These are phyloP conservation scores for Periconia macrospinosa DNA, from an alignment of 2,329 filamentous ascomycete species.

Conservation along the genomic window DNA sequence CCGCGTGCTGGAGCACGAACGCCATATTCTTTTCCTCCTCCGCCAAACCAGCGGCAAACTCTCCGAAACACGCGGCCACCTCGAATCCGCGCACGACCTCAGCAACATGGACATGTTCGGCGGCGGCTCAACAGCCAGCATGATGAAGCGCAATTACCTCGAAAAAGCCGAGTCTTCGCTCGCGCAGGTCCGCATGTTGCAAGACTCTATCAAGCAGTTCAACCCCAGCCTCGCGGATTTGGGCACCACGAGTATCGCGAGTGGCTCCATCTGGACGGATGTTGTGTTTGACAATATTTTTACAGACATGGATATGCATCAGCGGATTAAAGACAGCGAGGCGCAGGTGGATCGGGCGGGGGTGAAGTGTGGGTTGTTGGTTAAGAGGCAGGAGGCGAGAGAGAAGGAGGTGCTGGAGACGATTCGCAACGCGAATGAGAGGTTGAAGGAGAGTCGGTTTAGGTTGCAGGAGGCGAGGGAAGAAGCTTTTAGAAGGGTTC, in stretches of 20 bases:
- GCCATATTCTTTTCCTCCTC: conserved; percentile 28
- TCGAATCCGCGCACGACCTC: conserved; percentile 28
- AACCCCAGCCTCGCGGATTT: conserved; percentile 46
- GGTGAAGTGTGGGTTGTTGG: conserved; percentile 34
- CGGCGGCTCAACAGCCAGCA: conserved; percentile 52
- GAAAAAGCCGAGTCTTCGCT: conserved; percentile 50
- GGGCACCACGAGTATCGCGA: conserved; percentile 46
- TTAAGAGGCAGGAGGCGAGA: conserved; percentile 36
- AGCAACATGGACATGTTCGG: conserved; percentile 53
- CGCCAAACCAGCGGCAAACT: conserved; percentile 25
- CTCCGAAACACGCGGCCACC: conserved; percentile 17
- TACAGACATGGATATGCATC: conserved; percentile 56
- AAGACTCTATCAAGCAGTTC: conserved; percentile 44
- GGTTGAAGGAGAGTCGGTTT: conserved; percentile 28
- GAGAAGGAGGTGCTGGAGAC: conserved; percentile 23
- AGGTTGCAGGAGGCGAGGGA: conserved; percentile 52
- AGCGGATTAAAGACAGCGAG: conserved; percentile 53
- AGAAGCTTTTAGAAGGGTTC: conserved; percentile 44
- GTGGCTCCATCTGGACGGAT: conserved; percentile 53
- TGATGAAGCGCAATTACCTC: conserved; percentile 59
- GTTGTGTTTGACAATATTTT: conserved; percentile 61
- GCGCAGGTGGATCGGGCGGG: conserved; percentile 29
- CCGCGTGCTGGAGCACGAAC: conserved; percentile 25
- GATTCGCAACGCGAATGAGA: conserved; percentile 34
- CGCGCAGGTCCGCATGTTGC: conserved; percentile 42